These are phyloP conservation scores for Rhodotorula sp. DNA, from an alignment of 1,284 basidiomycete genomes.

Conservation along the genomic window DNA sequence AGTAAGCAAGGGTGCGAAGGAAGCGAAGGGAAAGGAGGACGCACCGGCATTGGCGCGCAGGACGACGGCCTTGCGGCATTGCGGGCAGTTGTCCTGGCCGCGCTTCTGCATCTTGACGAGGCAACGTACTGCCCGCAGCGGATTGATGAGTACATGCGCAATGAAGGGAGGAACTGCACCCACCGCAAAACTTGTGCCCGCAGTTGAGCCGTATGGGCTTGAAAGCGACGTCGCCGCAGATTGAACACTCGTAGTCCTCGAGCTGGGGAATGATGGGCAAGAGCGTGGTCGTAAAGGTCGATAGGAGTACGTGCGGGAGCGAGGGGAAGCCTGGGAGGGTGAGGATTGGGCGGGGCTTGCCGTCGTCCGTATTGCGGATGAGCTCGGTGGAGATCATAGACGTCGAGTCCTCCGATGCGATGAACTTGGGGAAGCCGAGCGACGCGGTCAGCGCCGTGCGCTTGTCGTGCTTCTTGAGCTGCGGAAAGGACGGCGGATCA, in stretches of 20 bases:
- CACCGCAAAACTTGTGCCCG: conserved; percentile 87
- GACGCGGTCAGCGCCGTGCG: conserved; percentile 66
- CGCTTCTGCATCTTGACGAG: conserved; percentile 92
- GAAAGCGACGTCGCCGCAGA: conserved; percentile 54
- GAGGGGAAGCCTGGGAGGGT: conserved; percentile 54
- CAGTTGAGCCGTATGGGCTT: conserved; percentile 71
- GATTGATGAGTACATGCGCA: not conserved
- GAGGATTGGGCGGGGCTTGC: conserved; percentile 41
- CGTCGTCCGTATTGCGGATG: conserved; percentile 45
- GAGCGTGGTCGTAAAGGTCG: conserved; percentile 79
- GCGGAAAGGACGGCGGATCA: not conserved
- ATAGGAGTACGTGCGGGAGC: conserved; percentile 76
- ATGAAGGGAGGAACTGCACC: conserved; percentile 47
- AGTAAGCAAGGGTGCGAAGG: not conserved
- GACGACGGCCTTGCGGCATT: conserved; percentile 78
- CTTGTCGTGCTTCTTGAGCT: conserved; percentile 90
- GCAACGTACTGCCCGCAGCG: conserved; percentile 57
- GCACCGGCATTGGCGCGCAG: conserved; percentile 71
- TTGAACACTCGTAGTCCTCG: conserved; percentile 64
- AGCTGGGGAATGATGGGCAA: conserved; percentile 80
- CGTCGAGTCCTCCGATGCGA: conserved; percentile 19
- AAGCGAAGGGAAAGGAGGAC: conserved; percentile 47
- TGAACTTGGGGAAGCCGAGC: conserved; percentile 53
- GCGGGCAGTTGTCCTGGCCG: conserved; percentile 75
- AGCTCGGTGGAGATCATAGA: conserved; percentile 47